Evolutionary conservation across 345 rosid genomes (phyloP), one percentile per base, ranked within the genome.

Genomic region (Salix dunnii): DNA sequence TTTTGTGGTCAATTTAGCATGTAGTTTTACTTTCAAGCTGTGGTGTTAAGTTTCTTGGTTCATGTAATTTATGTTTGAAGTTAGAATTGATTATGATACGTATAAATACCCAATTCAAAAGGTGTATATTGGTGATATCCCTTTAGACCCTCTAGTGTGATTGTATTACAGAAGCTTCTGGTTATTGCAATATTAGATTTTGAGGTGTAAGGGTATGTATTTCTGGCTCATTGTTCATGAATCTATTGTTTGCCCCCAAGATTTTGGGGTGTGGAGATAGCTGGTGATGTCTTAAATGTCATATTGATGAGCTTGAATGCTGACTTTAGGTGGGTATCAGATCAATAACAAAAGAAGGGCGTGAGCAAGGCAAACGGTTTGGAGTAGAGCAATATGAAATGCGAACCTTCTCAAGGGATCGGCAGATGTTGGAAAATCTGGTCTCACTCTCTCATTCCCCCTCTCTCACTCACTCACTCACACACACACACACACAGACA

Each of bases 381-480:
- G 98, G 99, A 68, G 98, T 93, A 31, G 97, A 96, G 88, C 99
- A 96, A 80, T 93, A 74, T 62, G 98, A 96, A 85, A 96, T 96
- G 99, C 86, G 90, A 77, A 96, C 91, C 61, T 96, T 96, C 81
- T 92, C 94, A 46, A 89, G 83, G 81, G 99, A 96, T 79, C 89
- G 91, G 35, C 80, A 83, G 20, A 9, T 81, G 60, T 79, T 96
- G 88, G 98, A 96, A 90, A 91, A 90, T 82, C 89, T 96, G 97
- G 98, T 93, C 81, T 81, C 73, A 71, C 76, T 63, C 61, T 49
- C 64, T 68, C 20, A 5, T 42, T 28, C 18, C 20, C 1, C 27
- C 6, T n/a, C n/a, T n/a, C n/a, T n/a, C n/a, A n/a, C n/a, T n/a
- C n/a, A n/a, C n/a, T n/a, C n/a, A n/a, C 27, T 1, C 11, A 17